Conservation (phyloP, 2,329 filamentous ascomycete species). For the Monilinia vaccinii-corymbosi region DNA sequence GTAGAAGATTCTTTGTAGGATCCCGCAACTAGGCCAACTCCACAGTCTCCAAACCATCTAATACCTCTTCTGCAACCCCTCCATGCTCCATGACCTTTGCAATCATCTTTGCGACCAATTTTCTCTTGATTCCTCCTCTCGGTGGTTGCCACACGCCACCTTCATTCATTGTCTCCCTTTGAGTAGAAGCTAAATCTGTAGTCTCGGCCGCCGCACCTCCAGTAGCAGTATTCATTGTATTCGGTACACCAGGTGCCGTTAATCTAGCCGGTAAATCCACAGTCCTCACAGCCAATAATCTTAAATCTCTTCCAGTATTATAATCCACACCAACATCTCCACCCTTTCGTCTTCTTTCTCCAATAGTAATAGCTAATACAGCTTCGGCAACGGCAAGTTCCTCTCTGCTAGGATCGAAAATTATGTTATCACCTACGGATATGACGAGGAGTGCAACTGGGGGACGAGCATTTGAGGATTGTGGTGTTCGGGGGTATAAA, state of each 20-base stretch:
- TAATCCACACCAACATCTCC: constrained; percentile 35
- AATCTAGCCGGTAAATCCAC: constrained; percentile 67
- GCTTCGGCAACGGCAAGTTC: constrained; percentile 90
- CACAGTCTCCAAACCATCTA: constrained; percentile 71
- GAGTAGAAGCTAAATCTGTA: constrained; percentile 34
- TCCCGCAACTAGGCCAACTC: constrained; percentile 46
- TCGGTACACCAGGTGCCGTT: constrained; percentile 61
- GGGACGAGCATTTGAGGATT: constrained; percentile 43
- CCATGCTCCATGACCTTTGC: constrained; percentile 66
- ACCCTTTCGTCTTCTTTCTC: constrained; percentile 33
- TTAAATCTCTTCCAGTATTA: constrained; percentile 35
- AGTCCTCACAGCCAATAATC: constrained; percentile 59
- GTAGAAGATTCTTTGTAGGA: constrained; percentile 10
- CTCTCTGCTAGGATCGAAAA: constrained; percentile 87
- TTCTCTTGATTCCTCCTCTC: constrained; percentile 71
- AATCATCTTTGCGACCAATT: constrained; percentile 64
- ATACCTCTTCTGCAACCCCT: constrained; percentile 77
- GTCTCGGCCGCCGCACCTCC: constrained; percentile 31
- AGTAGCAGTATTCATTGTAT: constrained; percentile 50
- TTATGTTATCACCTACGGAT: constrained; percentile 74
- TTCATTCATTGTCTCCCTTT: constrained; percentile 44
- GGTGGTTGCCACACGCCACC: constrained; percentile 82
- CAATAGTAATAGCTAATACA: constrained; percentile 76
- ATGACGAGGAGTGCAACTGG: constrained; percentile 88
- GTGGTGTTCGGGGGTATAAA: constrained; percentile 47